Evolutionary conservation across 345 rosid species (phyloP), one percentile per base, ranked within the genome.

Genomic region (Gossypium stocksii): DNA sequence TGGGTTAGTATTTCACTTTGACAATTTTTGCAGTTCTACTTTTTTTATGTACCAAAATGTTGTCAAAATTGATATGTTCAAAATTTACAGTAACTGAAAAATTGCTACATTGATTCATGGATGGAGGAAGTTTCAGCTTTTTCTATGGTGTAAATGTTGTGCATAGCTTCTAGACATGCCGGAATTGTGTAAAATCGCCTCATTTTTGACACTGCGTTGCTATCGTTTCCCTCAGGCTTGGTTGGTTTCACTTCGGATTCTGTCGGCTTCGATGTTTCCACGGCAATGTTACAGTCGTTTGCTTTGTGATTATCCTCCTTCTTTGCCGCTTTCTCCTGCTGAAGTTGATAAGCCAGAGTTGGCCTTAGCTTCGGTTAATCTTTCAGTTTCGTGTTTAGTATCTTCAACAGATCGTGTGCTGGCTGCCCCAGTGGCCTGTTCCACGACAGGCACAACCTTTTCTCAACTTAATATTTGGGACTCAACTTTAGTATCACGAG

Each of bases 191-290:
- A 9, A n/a, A 4, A 2, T n/a, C 3, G 38, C 25, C 74, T 74
- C 46, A 75, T 22, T 9, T 9, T 44, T 13, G 49, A 60, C 56
- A n/a, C 65, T 65, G 17, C 4, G 53, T 52, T 43, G 51, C 58
- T 34, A 14, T 38, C 65, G 4, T 53, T 44, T 62, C 44, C 65
- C 66, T 72, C 74, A 2, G 34, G 38, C 11, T 52, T 20, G 48
- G 60, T 45, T 22, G 10, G 60, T 64, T 80, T 29, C 16, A 44
- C 46, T 60, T 72, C 71, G 2, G 75, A 60, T 76, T 76, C 72
- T 29, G 45, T 22, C 13, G 71, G 71, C 56, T 53, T 72, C n/a
- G 69, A 76, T 23, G 13, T 56, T 58, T 75, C 72, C 16, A 9
- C 1, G 14, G 29, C 19, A 15, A 70, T 12, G 7, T 60, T 17